Evolutionary conservation across 108 stramenopile genomes (phyloP), one percentile per base, ranked within the genome.

Genomic region (Fistulifera solaris): DNA sequence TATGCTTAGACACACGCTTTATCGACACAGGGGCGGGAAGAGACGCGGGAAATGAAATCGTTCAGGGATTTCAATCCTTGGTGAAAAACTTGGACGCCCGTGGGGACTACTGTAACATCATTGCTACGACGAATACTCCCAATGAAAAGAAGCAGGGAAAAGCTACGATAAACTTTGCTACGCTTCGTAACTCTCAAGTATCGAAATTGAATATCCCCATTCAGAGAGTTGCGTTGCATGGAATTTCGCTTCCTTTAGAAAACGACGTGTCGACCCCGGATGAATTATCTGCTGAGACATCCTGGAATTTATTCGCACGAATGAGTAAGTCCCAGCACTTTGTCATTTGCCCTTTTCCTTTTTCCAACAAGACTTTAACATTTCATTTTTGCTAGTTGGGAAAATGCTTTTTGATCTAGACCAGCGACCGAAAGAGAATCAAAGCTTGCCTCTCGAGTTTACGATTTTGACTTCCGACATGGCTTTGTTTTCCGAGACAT

Each of bases 321-420:
- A 51, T 51, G 50, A 51, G 50, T 27, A 51, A 51, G 50, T 22
- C n/a, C n/a, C n/a, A n/a, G n/a, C n/a, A n/a, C n/a, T n/a, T n/a
- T 21, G 19, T 3, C 3, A 22, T 46, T 46, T 5, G 11, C 5
- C 21, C 44, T 18, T 46, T 3, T 22, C 44, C 6, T 10, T 22
- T 18, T 51, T 12, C 2, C 26, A 10, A 6, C 2, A 51, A 6
- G 50, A 21, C 5, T 27, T 10, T 6, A 27, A 27, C 21, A 6
- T 6, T 5, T 51, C 50, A 51, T 4, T 17, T 45, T 45, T 21
- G 19, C 44, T 6, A 45, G 21, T 17, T 19, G 44, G 4, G 16
- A 45, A 11, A 8, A 45, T 45, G 21, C 21, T 45, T 11, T 45
- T 11, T 4, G 44, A 45, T 19, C 19, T 6, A 19, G 7, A 19